Base-by-base conservation (phyloP, 345 rosid species). In the Triadica sebifera region DNA sequence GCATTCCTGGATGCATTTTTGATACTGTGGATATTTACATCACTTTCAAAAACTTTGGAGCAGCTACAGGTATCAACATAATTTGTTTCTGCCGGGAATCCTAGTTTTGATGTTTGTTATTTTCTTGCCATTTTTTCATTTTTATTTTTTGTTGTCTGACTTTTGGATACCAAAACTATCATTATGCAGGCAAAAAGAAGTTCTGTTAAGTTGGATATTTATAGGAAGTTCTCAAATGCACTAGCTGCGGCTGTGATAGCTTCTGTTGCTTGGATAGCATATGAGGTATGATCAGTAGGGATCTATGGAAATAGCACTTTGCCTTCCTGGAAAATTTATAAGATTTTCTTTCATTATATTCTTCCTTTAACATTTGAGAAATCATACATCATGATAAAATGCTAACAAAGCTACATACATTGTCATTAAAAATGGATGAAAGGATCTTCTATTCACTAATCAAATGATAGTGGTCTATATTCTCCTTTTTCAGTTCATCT, bases 1-100 rank as follows among this genome's bases (percentile, higher is more conserved):
- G 99, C 99, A 25, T 93, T 93, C 83, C 75, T 95, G 72, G 99
- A 95, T 83, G 96, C 99, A 16, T 95, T 95, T 81, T 81, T 95
- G 83, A 93, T 95, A 73, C 70, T 95, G 80, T 95, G 99, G 98
- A 93, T 93, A 67, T 95, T 91, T 79, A 91, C 89, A 45, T 84
- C 99, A 76, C 98, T 95, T 79, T 90, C 95, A 12, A 85, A 77
- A 68, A 95, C 98, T 57, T 80, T 95, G 56, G 97, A 89, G 77
- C 95, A 91, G 71, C 75, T 95, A 76, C 98, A 95, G 99, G 98
- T 94, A 81, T 61, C 34, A 29, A 29, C 34, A 1, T 75, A 6
- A 43, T 49, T 25, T 49, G 22, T 55, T 63, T 69, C 17, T 57
- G 24, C 29, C 4, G 17, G 29, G 59, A 38, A 64, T 74, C 12